Conservation (phyloP, 1,284 basidiomycete species). For the Farysia itapuensis region DNA sequence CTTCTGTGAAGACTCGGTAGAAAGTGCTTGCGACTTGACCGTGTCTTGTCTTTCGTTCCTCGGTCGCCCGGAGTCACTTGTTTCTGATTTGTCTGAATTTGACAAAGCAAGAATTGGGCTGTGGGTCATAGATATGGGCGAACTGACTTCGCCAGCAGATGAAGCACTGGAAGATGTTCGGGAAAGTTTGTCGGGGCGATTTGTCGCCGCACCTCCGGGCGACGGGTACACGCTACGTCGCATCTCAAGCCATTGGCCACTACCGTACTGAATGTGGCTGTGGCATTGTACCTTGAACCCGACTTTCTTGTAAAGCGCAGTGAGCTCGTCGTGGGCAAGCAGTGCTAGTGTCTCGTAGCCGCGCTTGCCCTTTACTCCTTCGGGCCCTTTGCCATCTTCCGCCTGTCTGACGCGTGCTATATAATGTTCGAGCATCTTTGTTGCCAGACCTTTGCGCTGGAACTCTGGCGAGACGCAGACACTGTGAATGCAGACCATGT, state of each 20-base stretch:
- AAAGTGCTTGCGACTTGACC: not conserved
- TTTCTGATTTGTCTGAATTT: not conserved
- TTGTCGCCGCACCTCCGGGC: conserved; percentile 9
- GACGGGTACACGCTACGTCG: conserved; percentile 40
- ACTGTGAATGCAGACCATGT: conserved; percentile 55
- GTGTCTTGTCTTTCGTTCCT: not conserved
- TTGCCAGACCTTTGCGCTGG: conserved; percentile 43
- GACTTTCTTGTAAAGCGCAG: conserved; percentile 44
- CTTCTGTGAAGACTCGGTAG: not conserved
- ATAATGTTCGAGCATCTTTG: conserved; percentile 42
- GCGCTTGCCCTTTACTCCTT: conserved; percentile 30
- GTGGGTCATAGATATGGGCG: conserved; percentile 4
- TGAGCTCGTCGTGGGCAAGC: conserved; percentile 48
- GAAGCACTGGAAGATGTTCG: conserved; percentile 26
- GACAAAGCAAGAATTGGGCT: not conserved
- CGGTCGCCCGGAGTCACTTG: too few relatives aligned
- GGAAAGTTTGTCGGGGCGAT: conserved; percentile 14
- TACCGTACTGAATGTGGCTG: conserved; percentile 49
- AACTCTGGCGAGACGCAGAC: conserved; percentile 46
- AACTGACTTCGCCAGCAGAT: not conserved
- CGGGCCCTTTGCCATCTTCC: conserved; percentile 34
- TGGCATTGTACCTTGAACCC: conserved; percentile 47
- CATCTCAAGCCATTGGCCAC: conserved; percentile 55
- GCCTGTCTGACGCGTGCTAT: conserved; percentile 35
- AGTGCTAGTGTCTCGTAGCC: conserved; percentile 53